Conservation (phyloP, 2,329 filamentous ascomycete species). For the Nemania sp. region DNA sequence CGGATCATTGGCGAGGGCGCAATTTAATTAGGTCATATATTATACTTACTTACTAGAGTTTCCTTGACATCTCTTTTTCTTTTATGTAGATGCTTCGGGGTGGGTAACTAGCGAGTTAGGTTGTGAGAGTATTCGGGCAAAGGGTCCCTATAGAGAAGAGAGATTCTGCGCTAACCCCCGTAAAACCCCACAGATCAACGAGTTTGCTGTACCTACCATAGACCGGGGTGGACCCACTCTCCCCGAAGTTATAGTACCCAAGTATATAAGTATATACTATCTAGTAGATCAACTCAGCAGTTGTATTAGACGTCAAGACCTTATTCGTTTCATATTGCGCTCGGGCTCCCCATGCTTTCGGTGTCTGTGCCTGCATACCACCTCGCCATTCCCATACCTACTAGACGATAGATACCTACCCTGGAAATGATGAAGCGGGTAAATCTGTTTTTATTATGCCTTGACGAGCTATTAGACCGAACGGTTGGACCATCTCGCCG, state of each 20-base stretch:
- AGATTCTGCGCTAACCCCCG: too few species aligned
- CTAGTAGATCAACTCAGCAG: neutral
- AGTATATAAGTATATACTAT: neutral
- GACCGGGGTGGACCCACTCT: neutral
- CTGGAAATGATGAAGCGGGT: neutral
- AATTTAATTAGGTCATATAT: too few species aligned
- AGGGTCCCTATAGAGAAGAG: too few species aligned
- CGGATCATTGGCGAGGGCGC: too few species aligned
- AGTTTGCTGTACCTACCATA: neutral
- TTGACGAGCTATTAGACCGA: neutral
- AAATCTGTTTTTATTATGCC: neutral
- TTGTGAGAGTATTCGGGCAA: too few species aligned
- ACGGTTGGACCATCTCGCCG: neutral
- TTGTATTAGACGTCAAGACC: neutral
- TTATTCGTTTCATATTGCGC: slow-evolving; percentile 26
- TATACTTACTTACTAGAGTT: too few species aligned
- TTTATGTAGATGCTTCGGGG: too few species aligned
- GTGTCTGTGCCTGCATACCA: neutral
- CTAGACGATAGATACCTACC: neutral
- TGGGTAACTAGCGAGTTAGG: too few species aligned
- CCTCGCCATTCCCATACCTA: neutral
- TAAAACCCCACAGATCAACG: slow-evolving; percentile 1
- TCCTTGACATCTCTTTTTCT: too few species aligned
- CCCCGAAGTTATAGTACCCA: neutral
- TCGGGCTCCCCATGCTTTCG: neutral